A percentile compares a stretch with the other conserved stretches of the same genome.
These are phyloP conservation scores for Stenocarpella maydis DNA, from an alignment of 2,329 filamentous ascomycete genomes.

Conservation along the genomic window DNA sequence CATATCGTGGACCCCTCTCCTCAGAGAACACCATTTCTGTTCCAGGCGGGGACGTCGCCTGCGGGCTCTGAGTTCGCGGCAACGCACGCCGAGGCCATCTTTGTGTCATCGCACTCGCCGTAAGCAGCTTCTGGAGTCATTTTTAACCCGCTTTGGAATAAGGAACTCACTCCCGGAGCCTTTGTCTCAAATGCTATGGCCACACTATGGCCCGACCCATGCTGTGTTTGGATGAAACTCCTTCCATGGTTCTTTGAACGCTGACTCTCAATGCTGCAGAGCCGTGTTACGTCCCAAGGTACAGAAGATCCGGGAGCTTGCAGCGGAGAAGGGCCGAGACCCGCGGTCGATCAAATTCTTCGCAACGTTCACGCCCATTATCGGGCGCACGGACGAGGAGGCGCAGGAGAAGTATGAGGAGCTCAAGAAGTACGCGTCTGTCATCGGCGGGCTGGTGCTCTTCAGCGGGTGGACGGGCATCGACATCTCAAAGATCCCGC, in stretches of 20 bases:
- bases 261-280: no score
- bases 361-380: conserved; percentile 52
- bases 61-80: conserved; percentile 61
- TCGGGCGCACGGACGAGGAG: conserved; percentile 55
- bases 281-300: conserved; percentile 56
- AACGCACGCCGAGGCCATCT: conserved; percentile 63
- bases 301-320: conserved; percentile 56
- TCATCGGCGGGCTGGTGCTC: conserved; percentile 57
- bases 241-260: no score
- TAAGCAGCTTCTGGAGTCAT: no score
- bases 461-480: conserved; percentile 63
- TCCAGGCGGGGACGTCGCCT: conserved; percentile 62
- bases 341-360: conserved; percentile 60
- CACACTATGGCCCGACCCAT: no score
- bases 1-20: conserved; percentile 57
- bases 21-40: conserved; percentile 59
- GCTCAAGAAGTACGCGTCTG: conserved; percentile 55
- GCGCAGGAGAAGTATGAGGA: conserved; percentile 55
- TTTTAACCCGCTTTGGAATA: no score
- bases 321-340: conserved; percentile 56
- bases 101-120: conserved; percentile 59
- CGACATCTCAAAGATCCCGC: conserved; percentile 59
- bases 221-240: no score
- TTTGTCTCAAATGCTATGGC: no score
- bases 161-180: no score